Evolutionary conservation across 108 stramenopile genomes (phyloP), one percentile per base, ranked within the genome.

Genomic region (Pseudonitzschia multiseries): DNA sequence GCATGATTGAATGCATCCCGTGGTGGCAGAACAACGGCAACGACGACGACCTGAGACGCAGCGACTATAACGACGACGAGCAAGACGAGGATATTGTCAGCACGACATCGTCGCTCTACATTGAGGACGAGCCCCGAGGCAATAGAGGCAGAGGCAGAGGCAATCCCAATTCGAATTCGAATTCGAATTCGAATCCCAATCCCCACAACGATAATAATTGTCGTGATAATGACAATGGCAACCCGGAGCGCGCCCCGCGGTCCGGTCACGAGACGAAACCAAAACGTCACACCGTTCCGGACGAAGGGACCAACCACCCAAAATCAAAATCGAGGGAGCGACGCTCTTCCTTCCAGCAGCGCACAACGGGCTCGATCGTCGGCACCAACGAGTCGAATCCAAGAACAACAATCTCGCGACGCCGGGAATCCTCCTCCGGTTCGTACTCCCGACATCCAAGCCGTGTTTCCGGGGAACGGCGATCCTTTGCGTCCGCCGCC

Each of bases 21-120:
- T 63, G 62, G 62, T 63, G 62, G 62, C 62, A 56, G 54, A 26
- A 4, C 29, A 29, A 41, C n/a, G 62, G 62, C 1, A 63, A 63
- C 62, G 62, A 63, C 28, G 62, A 63, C 13, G 62, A 63, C 13
- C 28, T 63, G 4, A 33, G 4, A 14, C 32, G 40, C 8, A 36
- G 21, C 20, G 31, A 24, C 15, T 63, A 63, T 20, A 3, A 29
- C 40, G 60, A 61, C 24, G 62, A 63, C 4, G 15, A 21, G 8
- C 31, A 48, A 48, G 31, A 63, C 31, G 62, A 63, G 1, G 62
- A 33, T 6, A 40, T 33, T 21, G 2, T 63, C 13, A 63, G 62
- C 12, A 63, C 33, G 31, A 15, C 29, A 8, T 40, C 29, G 32
- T 40, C 62, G 3, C 10, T 63, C 2, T 33, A 33, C 28, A 4